Evolutionary conservation across 768 basidiomycete genomes (phyloP), one percentile per base, ranked within the genome.

Genomic region (Russula vinacea): DNA sequence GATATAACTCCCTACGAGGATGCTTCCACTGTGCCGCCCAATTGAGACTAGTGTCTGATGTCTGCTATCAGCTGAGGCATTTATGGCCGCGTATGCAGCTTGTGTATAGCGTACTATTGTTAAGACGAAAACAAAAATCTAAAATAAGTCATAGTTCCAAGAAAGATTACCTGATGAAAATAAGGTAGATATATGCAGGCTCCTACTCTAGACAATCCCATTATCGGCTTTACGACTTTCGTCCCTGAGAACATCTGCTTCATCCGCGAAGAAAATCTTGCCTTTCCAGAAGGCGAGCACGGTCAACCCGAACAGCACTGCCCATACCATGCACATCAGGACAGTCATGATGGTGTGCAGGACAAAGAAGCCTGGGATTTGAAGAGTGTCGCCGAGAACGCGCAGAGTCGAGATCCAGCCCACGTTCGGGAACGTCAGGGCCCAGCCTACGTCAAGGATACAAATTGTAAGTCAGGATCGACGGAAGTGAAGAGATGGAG

Each of bases 401-500:
- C 78, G 74, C 19, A 78, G 65, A 8, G 75, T 76, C 16, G 76
- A 72, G 52, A 81, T 81, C 79, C 80, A 81, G 37, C 80, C 79
- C 22, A 80, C 77, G 64, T 80, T 80, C 5, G 79, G 79, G 70
- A 81, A 81, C 0, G 79, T 80, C 57, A 81, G 65, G 4, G 79
- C 80, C 80, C 80, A 80, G 67, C 75, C 76, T 77, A 52, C 1
- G 44, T 40, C 35, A 8, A 19, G 35, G 24, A 17, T 11, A 11
- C 2, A 33, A 39, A 29, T 10, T 11, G 54, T 49, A 60, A 47
- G 35, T 24, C n/a, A 37, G 22, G 42, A 44, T 33, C 10, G 10
- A 35, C n/a, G 33, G 17, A 35, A 29, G 24, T 54, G 22, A 37
- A 24, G 6, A n/a, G 33, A 35, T 10, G 16, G 8, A 24, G 71